Base-by-base conservation (phyloP, 148 eudicot genomes). In the Nyssa sinensis region DNA sequence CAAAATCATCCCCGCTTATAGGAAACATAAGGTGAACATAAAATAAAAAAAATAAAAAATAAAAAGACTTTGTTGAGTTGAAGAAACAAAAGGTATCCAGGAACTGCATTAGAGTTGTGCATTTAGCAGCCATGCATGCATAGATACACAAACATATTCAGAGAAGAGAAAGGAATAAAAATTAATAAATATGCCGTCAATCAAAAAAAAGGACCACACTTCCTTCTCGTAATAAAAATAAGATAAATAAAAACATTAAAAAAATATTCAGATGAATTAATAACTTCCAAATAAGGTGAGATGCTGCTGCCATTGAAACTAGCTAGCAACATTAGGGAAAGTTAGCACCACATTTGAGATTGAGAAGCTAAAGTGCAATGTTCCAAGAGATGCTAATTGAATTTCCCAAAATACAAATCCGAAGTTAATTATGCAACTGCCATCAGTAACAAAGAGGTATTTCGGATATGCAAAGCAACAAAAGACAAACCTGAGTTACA, bases 401-500 rank as follows among this genome's bases (percentile, higher is more conserved):
- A n/a, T 17, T 19, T 55, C 21, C n/a, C 25, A 55, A 19, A 55
- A 55, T 1, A n/a, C 24, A 55, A 55, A 19, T 23, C 57, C 17
- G 25, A 55, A 55, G 25, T 55, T n/a, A 55, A 55, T 55, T 3
- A 37, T 9, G 9, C 44, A 9, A 37, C 44, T 3, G n/a, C n/a
- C n/a, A n/a, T n/a, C n/a, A n/a, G 51, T 11, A 44, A 44, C 17
- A 14, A 44, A 19, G 17, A 11, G 6, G 24, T 55, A 19, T 5
- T 13, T 14, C 2, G 7, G 19, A 21, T 17, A 55, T 55, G 24
- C 6, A 71, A 28, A 71, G 21, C 19, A 28, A 70, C 55, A 66
- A 44, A 71, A 35, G 41, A 67, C 84, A 35, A 67, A 94, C 98
- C 98, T 94, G 98, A 30, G 88, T 87, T 49, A 94, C 98, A 86